Percentiles rank a stretch among this genome's conserved stretches.
Conservation (phyloP, 2,329 filamentous ascomycete genomes). For the Botrytis porri region DNA sequence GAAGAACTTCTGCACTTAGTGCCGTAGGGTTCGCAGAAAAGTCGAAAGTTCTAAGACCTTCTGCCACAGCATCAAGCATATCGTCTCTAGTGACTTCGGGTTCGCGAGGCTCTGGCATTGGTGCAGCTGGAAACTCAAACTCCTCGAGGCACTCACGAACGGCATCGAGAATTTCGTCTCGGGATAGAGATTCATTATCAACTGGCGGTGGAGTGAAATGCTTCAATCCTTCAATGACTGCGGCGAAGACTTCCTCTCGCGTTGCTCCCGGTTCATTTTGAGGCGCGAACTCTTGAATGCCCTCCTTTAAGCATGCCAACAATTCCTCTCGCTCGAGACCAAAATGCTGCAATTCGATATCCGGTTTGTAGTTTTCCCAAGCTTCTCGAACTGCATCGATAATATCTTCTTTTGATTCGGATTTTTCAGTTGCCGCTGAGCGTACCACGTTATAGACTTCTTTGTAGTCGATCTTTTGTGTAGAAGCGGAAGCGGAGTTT, state of each 20-base stretch:
- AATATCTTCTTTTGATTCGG: slow-evolving; percentile 72
- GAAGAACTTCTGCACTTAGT: slow-evolving; percentile 45
- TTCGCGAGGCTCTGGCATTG: slow-evolving; percentile 53
- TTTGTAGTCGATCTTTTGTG: slow-evolving; percentile 64
- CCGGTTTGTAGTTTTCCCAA: slow-evolving; percentile 91
- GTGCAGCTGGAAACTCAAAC: slow-evolving; percentile 69
- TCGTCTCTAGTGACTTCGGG: slow-evolving; percentile 59
- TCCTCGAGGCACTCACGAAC: slow-evolving; percentile 85
- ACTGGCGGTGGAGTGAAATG: slow-evolving; percentile 74
- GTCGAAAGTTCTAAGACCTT: slow-evolving; percentile 54
- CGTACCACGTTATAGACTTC: slow-evolving; percentile 85
- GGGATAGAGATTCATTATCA: slow-evolving; percentile 68
- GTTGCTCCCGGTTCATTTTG: slow-evolving; percentile 57
- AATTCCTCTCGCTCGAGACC: slow-evolving; percentile 90
- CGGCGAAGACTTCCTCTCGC: slow-evolving; percentile 79
- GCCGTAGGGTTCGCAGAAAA: slow-evolving; percentile 39
- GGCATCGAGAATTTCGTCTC: slow-evolving; percentile 79
- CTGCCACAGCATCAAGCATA: slow-evolving; percentile 61
- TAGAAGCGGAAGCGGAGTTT: slow-evolving; percentile 62
- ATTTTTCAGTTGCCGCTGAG: slow-evolving; percentile 60
- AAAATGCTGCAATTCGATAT: slow-evolving; percentile 86
- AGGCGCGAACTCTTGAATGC: slow-evolving; percentile 69
- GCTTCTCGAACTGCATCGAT: slow-evolving; percentile 84
- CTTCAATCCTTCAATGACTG: slow-evolving; percentile 81
- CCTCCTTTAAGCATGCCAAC: slow-evolving; percentile 79